These are phyloP conservation scores for Ballota nigra DNA, from an alignment of 257 asterid species.

Conservation along the genomic window DNA sequence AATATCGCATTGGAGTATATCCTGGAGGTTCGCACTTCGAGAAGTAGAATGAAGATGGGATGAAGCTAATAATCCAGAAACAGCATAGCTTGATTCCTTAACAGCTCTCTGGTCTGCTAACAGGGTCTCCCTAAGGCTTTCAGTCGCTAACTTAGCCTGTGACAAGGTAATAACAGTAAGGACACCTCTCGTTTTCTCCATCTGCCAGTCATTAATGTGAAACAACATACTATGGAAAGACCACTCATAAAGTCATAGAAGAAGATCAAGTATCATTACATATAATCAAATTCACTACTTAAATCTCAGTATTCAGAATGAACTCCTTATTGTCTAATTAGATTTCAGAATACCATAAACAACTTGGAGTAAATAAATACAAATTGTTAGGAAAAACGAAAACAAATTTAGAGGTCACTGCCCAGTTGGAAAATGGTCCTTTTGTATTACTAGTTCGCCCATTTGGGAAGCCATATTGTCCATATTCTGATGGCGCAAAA, in stretches of 20 bases:
- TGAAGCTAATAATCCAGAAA: constrained; percentile 65
- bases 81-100: constrained; percentile 55
- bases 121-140: constrained; percentile 54
- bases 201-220: constrained; percentile 3
- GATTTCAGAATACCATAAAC: not conserved
- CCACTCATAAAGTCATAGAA: not conserved
- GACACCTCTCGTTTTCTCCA: not conserved
- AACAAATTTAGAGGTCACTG: not conserved
- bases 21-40: constrained; percentile 63
- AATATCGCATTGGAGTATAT: constrained; percentile 45
- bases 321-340: not conserved
- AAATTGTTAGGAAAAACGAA: not conserved
- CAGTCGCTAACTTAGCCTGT: constrained; percentile 57
- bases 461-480: not conserved
- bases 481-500: constrained; percentile 20
- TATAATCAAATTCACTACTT: not conserved
- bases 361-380: not conserved
- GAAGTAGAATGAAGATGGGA: constrained; percentile 44
- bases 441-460: not conserved
- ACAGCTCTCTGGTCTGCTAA: constrained; percentile 50
- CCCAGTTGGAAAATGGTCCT: not conserved
- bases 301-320: not conserved
- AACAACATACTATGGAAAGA: not conserved
- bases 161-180: constrained; percentile 21
- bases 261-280: not conserved